Evolutionary conservation across 1,284 basidiomycete genomes (phyloP).

Genomic region (Cystobasidiaceae sp.): DNA sequence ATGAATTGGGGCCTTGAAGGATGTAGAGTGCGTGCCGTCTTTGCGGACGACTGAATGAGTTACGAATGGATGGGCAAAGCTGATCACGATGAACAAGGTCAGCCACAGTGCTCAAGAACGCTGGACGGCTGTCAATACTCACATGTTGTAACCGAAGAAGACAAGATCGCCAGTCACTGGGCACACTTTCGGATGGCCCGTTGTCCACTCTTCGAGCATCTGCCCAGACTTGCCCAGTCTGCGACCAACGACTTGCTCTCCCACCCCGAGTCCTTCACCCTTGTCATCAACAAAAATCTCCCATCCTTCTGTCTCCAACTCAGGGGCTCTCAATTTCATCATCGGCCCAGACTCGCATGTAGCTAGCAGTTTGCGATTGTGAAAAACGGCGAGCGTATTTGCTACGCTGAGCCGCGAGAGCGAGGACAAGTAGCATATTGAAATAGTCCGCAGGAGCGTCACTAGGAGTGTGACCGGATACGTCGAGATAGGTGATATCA

Average conservation of each 20-base stretch:
- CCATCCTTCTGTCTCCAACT: constrained; percentile 51
- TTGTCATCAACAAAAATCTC: constrained; percentile 41
- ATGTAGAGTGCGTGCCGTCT: constrained; percentile 25
- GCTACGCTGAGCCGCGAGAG: constrained; percentile 50
- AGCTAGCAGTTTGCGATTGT: constrained; percentile 50
- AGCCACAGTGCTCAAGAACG: constrained; percentile 5
- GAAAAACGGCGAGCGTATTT: constrained; percentile 51
- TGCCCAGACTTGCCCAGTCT: constrained; percentile 34
- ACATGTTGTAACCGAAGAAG: constrained; percentile 49
- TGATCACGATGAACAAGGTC: not conserved
- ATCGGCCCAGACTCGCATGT: constrained; percentile 53
- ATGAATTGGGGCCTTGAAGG: constrained; percentile 40
- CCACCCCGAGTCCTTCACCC: constrained; percentile 40
- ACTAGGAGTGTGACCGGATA: constrained; percentile 45
- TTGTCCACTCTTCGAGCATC: constrained; percentile 52
- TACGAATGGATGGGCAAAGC: constrained; percentile 34
- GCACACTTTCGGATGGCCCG: constrained; percentile 52
- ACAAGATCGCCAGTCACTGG: constrained; percentile 51
- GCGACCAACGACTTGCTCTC: constrained; percentile 34
- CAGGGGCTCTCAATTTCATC: constrained; percentile 50
- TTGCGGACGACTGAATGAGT: constrained; percentile 31
- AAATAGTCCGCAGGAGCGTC: constrained; percentile 48
- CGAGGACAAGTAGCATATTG: constrained; percentile 45
- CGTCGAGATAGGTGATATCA: constrained; percentile 50
- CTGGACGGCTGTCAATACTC: not conserved